Percentiles rank a stretch among this genome's conserved stretches.
Conservation (phyloP, 495 filamentous ascomycete species). For the Mytilinidion resinicola region DNA sequence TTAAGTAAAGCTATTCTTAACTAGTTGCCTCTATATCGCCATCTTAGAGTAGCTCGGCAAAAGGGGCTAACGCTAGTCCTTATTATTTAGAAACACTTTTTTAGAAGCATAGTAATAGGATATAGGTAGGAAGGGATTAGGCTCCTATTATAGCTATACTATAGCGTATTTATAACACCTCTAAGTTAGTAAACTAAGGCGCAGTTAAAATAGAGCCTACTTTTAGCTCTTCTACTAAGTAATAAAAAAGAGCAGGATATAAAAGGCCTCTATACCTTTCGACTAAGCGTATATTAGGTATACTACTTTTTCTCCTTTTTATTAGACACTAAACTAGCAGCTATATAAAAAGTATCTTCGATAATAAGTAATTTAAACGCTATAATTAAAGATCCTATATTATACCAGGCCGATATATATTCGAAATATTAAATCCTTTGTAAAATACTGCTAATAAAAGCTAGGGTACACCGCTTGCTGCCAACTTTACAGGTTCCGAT, state of each 20-base stretch:
- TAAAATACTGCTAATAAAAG: too few relatives aligned
- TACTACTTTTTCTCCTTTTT: not conserved
- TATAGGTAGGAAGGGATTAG: too few relatives aligned
- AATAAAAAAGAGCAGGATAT: not conserved
- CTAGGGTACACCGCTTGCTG: too few relatives aligned
- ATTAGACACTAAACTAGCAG: too few relatives aligned
- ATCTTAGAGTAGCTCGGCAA: not conserved
- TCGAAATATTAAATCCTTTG: too few relatives aligned
- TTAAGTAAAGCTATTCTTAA: slow-evolving; percentile 1
- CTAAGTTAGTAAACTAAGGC: not conserved
- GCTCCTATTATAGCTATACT: too few relatives aligned
- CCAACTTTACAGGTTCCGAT: too few relatives aligned
- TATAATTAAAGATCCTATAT: too few relatives aligned
- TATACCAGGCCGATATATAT: too few relatives aligned
- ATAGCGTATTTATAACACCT: not conserved
- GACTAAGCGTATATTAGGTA: not conserved
- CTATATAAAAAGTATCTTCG: too few relatives aligned
- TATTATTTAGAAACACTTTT: not conserved
- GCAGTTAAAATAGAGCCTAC: not conserved
- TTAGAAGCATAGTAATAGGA: not conserved
- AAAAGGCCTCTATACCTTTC: too few relatives aligned
- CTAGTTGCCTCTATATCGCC: not conserved
- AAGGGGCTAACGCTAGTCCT: not conserved
- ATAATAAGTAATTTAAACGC: too few relatives aligned
- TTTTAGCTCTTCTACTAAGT: not conserved